phyloP scores from a whole-genome alignment of 208 protist genomes.

The Naegleria lovaniensis region DNA sequence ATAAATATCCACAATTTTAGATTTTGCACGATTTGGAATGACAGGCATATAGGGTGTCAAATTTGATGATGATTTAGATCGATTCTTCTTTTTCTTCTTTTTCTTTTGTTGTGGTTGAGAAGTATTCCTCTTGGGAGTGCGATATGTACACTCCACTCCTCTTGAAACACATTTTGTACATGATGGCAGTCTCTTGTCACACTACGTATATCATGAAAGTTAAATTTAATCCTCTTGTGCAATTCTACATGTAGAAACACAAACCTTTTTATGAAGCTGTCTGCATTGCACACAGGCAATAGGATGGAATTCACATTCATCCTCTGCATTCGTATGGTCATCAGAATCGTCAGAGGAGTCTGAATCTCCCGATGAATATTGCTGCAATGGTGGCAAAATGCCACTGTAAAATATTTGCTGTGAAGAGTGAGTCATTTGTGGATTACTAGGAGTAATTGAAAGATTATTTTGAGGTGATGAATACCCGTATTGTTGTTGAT shows the following conservation, averaged over 20 bases:
- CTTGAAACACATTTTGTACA: neutral
- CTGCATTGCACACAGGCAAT: neutral
- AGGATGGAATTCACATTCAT: neutral
- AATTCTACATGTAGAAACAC: neutral
- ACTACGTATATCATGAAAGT: too few species aligned
- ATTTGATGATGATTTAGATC: neutral
- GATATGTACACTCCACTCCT: neutral
- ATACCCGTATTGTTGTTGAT: too few species aligned
- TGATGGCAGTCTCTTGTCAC: neutral
- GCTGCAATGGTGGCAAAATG: too few species aligned
- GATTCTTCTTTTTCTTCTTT: neutral
- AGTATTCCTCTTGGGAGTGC: neutral
- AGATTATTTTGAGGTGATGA: too few species aligned
- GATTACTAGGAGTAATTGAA: too few species aligned
- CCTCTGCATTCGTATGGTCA: neutral
- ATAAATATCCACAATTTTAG: neutral
- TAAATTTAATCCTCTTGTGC: too few species aligned
- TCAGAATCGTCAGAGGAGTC: neutral
- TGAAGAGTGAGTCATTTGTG: too few species aligned
- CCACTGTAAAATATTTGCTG: too few species aligned
- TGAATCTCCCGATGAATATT: too few species aligned
- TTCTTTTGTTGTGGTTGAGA: neutral
- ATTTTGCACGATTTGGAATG: neutral
- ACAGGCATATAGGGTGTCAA: neutral
- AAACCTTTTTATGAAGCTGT: too few species aligned